A percentile compares a stretch with the other conserved stretches of the same genome.
Conservation (phyloP, 192 early-diverging fungal genomes). For the Rhizoclosmatium sp. region DNA sequence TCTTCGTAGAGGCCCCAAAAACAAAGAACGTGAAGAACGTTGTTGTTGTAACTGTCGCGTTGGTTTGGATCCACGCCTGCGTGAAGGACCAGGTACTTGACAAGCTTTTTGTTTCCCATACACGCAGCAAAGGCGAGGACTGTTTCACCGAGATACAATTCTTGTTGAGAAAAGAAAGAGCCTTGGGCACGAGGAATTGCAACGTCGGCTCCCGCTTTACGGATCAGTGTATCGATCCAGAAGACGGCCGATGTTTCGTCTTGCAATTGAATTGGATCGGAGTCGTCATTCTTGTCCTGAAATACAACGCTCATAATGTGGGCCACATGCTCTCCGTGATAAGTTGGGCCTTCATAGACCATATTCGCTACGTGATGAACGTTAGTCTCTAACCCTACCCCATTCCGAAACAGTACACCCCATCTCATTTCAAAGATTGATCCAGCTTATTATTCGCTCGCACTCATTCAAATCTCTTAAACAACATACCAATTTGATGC, state of each 20-base stretch:
- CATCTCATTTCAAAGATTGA: too few species aligned
- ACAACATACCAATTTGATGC: background rate
- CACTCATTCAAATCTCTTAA: background rate
- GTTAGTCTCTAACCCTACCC: too few species aligned
- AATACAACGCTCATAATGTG: constrained; percentile 15
- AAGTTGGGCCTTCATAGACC: background rate
- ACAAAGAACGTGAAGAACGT: constrained; percentile 29
- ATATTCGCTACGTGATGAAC: too few species aligned
- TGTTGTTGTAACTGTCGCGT: constrained; percentile 23
- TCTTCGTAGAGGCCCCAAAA: constrained; percentile 20
- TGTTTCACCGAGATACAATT: constrained; percentile 30
- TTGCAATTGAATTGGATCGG: background rate
- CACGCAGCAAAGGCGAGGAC: constrained; percentile 33
- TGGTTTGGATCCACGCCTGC: constrained; percentile 20
- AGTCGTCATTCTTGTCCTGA: background rate
- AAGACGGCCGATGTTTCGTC: constrained; percentile 9
- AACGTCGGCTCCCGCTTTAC: constrained; percentile 6
- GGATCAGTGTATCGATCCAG: constrained; percentile 7
- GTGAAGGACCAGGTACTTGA: constrained; percentile 10
- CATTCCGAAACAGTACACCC: too few species aligned
- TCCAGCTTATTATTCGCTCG: too few species aligned
- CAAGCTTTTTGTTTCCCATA: constrained; percentile 29
- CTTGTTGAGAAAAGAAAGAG: constrained; percentile 12
- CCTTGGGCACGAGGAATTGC: constrained; percentile 19
- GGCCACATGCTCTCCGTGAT: constrained; percentile 9